Conservation (phyloP, 768 basidiomycete species). For the Amanita jacksonii region DNA sequence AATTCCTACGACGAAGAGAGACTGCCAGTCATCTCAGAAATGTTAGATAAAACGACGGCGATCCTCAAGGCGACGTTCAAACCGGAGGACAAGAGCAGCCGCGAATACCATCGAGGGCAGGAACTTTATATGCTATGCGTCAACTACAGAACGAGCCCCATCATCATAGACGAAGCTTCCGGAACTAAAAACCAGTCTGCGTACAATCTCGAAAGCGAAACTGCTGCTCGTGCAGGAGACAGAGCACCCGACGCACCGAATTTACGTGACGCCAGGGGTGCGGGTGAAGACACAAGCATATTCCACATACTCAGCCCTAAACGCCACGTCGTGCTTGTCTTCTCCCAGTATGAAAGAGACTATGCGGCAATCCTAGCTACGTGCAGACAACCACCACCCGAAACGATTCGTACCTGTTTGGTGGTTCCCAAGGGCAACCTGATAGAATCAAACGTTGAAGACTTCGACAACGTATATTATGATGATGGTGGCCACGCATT, state of each 20-base stretch:
- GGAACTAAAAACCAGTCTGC: background rate
- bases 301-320: no score
- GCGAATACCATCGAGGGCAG: background rate
- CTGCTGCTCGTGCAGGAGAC: background rate
- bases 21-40: slow-evolving; percentile 25
- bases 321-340: no score
- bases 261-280: background rate
- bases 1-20: slow-evolving; percentile 23
- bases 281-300: background rate
- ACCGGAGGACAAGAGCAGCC: background rate
- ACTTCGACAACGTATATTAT: background rate
- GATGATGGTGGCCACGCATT: background rate
- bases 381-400: background rate
- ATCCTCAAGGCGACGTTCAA: slow-evolving; percentile 15
- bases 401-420: background rate
- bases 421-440: background rate
- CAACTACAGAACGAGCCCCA: slow-evolving; percentile 1
- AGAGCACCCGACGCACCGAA: background rate
- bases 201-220: background rate
- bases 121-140: background rate
- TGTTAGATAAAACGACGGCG: slow-evolving; percentile 23
- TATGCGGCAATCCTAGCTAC: background rate
- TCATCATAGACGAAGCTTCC: background rate
- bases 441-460: background rate
- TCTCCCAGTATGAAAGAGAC: background rate